phyloP scores from a whole-genome alignment of 345 rosid species.

The Odontarrhena argentea region DNA sequence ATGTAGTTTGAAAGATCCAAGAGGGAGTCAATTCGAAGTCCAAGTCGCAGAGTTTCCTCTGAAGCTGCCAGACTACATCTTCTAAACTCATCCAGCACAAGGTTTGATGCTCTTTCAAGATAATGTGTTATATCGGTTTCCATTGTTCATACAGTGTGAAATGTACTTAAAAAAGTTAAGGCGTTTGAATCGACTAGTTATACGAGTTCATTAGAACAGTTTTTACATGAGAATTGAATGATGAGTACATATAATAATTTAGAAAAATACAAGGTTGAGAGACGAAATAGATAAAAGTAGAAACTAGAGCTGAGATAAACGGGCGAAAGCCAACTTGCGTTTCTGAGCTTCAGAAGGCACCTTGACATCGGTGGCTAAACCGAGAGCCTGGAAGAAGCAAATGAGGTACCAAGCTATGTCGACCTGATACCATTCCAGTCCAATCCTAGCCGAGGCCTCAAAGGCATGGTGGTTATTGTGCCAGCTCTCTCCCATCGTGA shows the following conservation, averaged over 20 bases:
- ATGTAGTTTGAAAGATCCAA: constrained; percentile 55
- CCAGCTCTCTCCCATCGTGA: constrained; percentile 91
- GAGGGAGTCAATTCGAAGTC: constrained; percentile 64
- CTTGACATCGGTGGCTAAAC: constrained; percentile 78
- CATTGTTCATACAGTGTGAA: constrained; percentile 7
- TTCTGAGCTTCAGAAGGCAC: constrained; percentile 60
- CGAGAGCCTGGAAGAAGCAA: constrained; percentile 56
- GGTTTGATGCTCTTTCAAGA: constrained; percentile 17
- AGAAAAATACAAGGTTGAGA: not conserved
- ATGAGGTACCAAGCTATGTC: constrained; percentile 83
- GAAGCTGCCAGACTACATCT: constrained; percentile 66
- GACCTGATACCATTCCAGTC: constrained; percentile 83
- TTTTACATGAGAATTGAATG: constrained; percentile 2
- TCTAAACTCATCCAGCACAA: constrained; percentile 38
- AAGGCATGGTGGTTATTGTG: constrained; percentile 94
- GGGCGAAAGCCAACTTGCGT: constrained; percentile 50
- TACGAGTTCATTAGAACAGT: constrained; percentile 4
- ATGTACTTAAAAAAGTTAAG: not conserved
- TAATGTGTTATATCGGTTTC: not conserved
- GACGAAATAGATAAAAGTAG: not conserved
- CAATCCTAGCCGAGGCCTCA: constrained; percentile 76
- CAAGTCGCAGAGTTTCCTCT: constrained; percentile 63
- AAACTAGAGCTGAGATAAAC: constrained; percentile 7
- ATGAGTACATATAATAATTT: not conserved
- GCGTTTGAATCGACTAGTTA: constrained; percentile 5